These are phyloP conservation scores for Malus hybrid DNA, from an alignment of 331 rosid species.

Conservation along the genomic window DNA sequence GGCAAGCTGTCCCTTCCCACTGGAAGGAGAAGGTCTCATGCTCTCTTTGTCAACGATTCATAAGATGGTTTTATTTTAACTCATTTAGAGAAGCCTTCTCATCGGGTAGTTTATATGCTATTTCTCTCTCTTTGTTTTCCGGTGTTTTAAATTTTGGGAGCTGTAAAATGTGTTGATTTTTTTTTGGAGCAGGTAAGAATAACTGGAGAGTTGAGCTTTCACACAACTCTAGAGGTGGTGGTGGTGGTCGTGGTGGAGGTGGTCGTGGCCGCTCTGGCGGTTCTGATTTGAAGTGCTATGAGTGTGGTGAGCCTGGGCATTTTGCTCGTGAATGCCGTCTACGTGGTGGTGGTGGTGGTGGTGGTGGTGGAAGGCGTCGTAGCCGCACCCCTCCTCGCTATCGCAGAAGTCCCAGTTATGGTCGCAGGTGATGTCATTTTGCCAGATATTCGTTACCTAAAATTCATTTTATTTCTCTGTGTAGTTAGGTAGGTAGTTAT, in stretches of 20 bases:
- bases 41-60: background rate
- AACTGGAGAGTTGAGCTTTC: slow-evolving; percentile 99
- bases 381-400: slow-evolving; percentile 94
- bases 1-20: background rate
- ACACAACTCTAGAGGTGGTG: slow-evolving; percentile 93
- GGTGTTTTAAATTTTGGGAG: background rate
- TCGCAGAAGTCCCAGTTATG: slow-evolving; percentile 97
- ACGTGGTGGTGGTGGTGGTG: slow-evolving; percentile 89
- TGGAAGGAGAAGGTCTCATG: background rate
- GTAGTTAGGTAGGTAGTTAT: background rate
- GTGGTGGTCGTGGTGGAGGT: slow-evolving; percentile 60
- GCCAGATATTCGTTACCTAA: background rate
- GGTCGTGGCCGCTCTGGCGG: slow-evolving; percentile 93
- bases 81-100: background rate
- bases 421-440: slow-evolving; percentile 60
- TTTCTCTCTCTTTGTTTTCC: background rate
- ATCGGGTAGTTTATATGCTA: background rate
- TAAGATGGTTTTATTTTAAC: background rate
- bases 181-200: slow-evolving; percentile 67
- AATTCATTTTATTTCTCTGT: background rate
- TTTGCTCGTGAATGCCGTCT: slow-evolving; percentile 95
- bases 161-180: background rate
- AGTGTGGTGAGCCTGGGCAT: slow-evolving; percentile 99
- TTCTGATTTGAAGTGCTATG: slow-evolving; percentile 95
- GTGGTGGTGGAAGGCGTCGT: slow-evolving; percentile 84